These are phyloP conservation scores for Lentinula lateritia DNA, from an alignment of 768 basidiomycete species.

Conservation along the genomic window DNA sequence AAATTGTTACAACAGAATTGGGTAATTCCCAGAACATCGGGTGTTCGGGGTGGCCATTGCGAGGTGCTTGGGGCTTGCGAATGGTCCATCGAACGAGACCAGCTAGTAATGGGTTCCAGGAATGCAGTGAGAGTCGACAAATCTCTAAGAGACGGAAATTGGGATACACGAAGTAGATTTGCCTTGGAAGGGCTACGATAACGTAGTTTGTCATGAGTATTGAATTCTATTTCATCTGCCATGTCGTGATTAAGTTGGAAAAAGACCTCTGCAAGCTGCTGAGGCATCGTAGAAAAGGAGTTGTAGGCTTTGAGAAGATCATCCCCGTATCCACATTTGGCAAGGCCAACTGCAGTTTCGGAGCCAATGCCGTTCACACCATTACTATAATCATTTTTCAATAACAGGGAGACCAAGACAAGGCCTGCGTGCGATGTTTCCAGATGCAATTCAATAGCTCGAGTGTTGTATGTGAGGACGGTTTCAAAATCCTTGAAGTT, in stretches of 20 bases:
- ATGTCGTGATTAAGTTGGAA: not conserved
- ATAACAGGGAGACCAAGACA: constrained; percentile 52
- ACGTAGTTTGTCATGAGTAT: too few relatives aligned
- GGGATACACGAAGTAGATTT: too few relatives aligned
- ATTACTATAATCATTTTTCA: constrained; percentile 55
- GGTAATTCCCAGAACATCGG: too few relatives aligned
- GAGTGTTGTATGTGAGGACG: not conserved
- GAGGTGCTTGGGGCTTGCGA: too few relatives aligned
- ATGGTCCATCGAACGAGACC: too few relatives aligned
- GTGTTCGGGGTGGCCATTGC: too few relatives aligned
- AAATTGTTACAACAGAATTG: too few relatives aligned
- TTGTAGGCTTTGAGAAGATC: not conserved
- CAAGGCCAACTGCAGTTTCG: not conserved
- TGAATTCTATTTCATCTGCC: too few relatives aligned
- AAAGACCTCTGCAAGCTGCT: not conserved
- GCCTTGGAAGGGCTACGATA: too few relatives aligned
- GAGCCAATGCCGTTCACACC: not conserved
- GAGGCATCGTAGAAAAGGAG: not conserved
- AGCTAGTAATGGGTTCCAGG: too few relatives aligned
- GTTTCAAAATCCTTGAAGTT: not conserved
- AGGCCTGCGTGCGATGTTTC: constrained; percentile 41
- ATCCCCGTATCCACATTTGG: not conserved
- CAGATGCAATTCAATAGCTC: constrained; percentile 17
- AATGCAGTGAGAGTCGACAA: too few relatives aligned
- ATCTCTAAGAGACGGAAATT: too few relatives aligned